phyloP scores from a whole-genome alignment of 2,329 filamentous ascomycete species.

The Monosporascus sp. region DNA sequence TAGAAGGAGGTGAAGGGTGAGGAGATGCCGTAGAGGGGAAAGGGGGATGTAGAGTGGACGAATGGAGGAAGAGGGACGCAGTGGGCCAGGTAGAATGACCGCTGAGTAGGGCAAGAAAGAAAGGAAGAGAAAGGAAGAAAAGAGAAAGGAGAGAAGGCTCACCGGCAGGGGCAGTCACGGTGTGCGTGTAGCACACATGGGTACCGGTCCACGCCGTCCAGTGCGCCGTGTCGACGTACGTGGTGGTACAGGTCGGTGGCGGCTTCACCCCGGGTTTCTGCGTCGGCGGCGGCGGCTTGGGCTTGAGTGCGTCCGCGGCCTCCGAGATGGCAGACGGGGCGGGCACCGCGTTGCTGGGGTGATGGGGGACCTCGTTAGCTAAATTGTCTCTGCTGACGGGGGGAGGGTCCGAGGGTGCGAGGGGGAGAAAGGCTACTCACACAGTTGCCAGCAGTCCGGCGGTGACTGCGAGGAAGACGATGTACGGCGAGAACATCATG shows the following conservation, averaged over 20 bases:
- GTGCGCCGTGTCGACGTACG: slow-evolving; percentile 13
- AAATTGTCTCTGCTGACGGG: no score
- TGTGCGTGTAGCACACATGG: slow-evolving; percentile 20
- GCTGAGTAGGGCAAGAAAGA: slow-evolving; percentile 3
- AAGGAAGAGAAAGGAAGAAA: slow-evolving; percentile 1
- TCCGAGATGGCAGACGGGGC: no score
- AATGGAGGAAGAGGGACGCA: no score
- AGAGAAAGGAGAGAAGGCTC: slow-evolving; percentile 2
- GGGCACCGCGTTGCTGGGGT: slow-evolving; percentile 9
- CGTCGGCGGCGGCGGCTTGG: no score
- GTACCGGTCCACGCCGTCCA: slow-evolving; percentile 13
- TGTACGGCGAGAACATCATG: slow-evolving; percentile 12
- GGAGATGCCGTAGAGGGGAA: no score
- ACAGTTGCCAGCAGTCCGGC: slow-evolving; percentile 11
- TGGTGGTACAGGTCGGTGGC: slow-evolving; percentile 20
- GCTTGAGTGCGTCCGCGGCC: not conserved
- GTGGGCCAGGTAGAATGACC: no score
- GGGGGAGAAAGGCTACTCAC: slow-evolving; percentile 5
- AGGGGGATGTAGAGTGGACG: no score
- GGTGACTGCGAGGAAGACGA: slow-evolving; percentile 6
- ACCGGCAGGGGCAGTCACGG: slow-evolving; percentile 12
- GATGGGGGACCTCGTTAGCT: not conserved
- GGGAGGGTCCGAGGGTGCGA: no score
- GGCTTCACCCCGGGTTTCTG: no score
- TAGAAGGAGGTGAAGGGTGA: no score